Evolutionary conservation across 2,329 filamentous ascomycete genomes (phyloP), one percentile per base, ranked within the genome.

Genomic region (Phoma sp.): DNA sequence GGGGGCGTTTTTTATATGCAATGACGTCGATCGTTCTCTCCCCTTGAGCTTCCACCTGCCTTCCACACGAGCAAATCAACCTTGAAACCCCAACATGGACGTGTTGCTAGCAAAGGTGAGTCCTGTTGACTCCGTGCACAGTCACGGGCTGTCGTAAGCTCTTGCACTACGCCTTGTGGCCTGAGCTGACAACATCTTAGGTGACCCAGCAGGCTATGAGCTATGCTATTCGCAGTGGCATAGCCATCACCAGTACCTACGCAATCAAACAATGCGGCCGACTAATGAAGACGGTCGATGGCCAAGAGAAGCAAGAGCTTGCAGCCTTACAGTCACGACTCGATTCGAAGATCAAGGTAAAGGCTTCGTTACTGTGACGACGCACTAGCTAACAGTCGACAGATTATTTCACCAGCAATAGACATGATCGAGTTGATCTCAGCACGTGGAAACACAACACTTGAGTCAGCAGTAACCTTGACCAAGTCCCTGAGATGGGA

Each of bases 391-490:
- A 19, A 51, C 32, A 27, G 19, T 7, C 21, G 3, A 29, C 60
- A 91, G 87, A 91, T 96, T 62, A 88, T 97, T 40, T 92, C 92
- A 10, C 93, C 93, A 0, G 90, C 92, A 9, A 94, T 96, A 68
- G 92, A 96, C 72, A 87, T 96, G 81, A 92, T 96, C 66, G 91
- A 96, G 74, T 84, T 97, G 66, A 95, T 95, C 65, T 87, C 88
- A 57, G 88, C 88, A 31, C 84, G 88, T 58, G 88, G 88, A n/a
- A 90, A 91, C 61, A 90, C 88, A 0, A 88, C 87, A 29, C 83
- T 99, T 0, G 92, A 96, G 71, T 93, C 91, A 33, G 93, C 94
- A 1, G 86, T 96, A 6, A 85, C 86, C 3, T 82, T 97, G 21
- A 94, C 93, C 33, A 95, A 91, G 73, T 85, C 88, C 13, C 82